These are phyloP conservation scores for Aspergillus sparsus DNA, from an alignment of 495 filamentous ascomycete genomes.

Conservation along the genomic window DNA sequence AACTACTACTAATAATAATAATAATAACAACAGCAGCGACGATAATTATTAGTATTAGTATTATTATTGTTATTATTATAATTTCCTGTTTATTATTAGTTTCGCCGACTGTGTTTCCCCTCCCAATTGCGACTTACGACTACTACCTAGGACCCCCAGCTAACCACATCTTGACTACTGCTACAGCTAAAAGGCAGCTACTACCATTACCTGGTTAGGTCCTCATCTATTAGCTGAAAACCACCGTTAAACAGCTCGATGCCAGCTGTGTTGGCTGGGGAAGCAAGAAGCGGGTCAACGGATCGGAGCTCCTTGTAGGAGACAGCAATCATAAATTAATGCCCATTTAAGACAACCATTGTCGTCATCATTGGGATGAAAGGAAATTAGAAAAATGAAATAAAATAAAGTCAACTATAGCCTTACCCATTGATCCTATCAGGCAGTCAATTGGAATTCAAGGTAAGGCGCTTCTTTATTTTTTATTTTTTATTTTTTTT, in stretches of 20 bases:
- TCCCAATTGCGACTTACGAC: background rate
- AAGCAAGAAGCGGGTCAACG: slow-evolving; percentile 17
- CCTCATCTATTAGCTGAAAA: background rate
- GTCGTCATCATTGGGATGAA: background rate
- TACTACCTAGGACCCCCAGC: no score
- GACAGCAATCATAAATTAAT: background rate
- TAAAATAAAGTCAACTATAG: background rate
- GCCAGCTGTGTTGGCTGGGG: slow-evolving; percentile 16
- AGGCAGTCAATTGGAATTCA: background rate
- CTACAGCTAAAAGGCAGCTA: no score
- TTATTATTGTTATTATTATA: slow-evolving; percentile 7
- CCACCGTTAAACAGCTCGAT: background rate
- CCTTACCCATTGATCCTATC: background rate
- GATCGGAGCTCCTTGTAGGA: slow-evolving; percentile 13
- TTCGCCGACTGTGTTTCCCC: background rate
- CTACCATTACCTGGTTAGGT: no score
- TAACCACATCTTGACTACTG: no score
- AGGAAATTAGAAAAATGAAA: background rate
- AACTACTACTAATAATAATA: slow-evolving; percentile 2
- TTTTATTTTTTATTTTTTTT: background rate
- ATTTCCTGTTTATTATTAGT: background rate
- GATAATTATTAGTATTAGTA: background rate
- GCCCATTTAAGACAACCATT: background rate
- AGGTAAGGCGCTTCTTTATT: background rate
- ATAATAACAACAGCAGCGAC: background rate